phyloP scores from a whole-genome alignment of 1,284 basidiomycete genomes.

The Pulchroboletus neoregius region DNA sequence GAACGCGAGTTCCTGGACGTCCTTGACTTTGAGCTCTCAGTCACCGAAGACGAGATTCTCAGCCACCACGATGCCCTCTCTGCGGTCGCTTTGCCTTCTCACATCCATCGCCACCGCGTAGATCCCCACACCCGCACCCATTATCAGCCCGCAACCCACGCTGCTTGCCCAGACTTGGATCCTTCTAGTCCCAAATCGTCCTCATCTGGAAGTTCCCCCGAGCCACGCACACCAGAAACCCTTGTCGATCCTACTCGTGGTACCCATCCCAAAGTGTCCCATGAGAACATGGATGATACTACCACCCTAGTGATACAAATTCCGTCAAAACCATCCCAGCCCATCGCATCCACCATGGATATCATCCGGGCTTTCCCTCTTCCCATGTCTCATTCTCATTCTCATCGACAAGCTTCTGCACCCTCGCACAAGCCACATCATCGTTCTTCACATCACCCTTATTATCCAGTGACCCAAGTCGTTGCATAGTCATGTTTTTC shows the following conservation, averaged over 20 bases:
- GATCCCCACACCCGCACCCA: slow-evolving; percentile 21
- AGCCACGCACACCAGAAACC: slow-evolving; percentile 30
- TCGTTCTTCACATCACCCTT: slow-evolving; percentile 28
- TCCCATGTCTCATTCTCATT: slow-evolving; percentile 23
- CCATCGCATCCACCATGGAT: slow-evolving; percentile 28
- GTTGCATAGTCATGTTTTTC: slow-evolving; percentile 21
- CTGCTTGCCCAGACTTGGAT: slow-evolving; percentile 25
- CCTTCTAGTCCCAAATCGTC: slow-evolving; percentile 36
- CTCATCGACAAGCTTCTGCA: slow-evolving; percentile 18
- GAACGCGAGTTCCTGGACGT: slow-evolving; percentile 76
- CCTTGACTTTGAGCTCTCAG: slow-evolving; percentile 62
- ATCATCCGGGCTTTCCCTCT: slow-evolving; percentile 33
- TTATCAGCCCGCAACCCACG: slow-evolving; percentile 19
- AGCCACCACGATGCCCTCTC: slow-evolving; percentile 55
- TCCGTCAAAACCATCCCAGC: slow-evolving; percentile 19
- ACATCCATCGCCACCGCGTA: slow-evolving; percentile 27
- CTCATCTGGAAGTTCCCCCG: slow-evolving; percentile 32
- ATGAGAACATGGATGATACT: slow-evolving; percentile 11
- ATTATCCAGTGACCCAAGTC: slow-evolving; percentile 22
- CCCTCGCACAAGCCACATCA: slow-evolving; percentile 28
- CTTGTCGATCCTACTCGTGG: slow-evolving; percentile 11
- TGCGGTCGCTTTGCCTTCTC: slow-evolving; percentile 33
- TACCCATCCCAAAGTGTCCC: slow-evolving; percentile 19
- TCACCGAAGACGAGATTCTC: slow-evolving; percentile 61
- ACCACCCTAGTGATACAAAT: slow-evolving; percentile 5